Evolutionary conservation across 73 alveolate species (phyloP), one percentile per base, ranked within the genome.

Genomic region (Stentor coeruleus): DNA sequence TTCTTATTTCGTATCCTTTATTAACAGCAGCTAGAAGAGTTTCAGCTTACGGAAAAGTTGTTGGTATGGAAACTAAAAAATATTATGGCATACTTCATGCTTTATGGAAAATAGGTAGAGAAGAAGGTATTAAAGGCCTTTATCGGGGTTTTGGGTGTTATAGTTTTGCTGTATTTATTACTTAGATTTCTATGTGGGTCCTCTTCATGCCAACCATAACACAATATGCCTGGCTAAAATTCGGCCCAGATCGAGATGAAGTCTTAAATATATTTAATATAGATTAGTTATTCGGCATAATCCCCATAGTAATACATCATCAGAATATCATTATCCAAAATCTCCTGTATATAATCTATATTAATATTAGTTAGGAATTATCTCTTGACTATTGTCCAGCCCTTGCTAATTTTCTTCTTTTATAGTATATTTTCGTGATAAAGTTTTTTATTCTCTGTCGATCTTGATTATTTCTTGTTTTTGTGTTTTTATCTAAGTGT

Each of bases 101-200:
- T 31, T 20, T 66, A 31, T 33, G 36, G 36, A 20, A 66, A 20
- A 31, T 66, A 26, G 39, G 26, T 66, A 66, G 40, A 66, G n/a
- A 66, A 2, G 79, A 66, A 66, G 79, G 79, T 11, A 20, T 33
- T 66, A 40, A 33, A 28, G 39, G n/a, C 40, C 39, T 66, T 1
- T 66, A 28, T 1, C n/a, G 79, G 33, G 79, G 79, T 28, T 20
- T 20, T 40, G n/a, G n/a, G 2, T 66, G n/a, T 66, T 66, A 26
- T 33, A 26, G 36, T 15, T 20, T 66, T 66, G 79, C 79, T 2
- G 66, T 49, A 49, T 6, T 6, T 20, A 11, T 49, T 49, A 49
- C 20, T 11, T 49, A 49, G 66, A 66, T 33, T 66, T 20, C 79
- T 66, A 40, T 40, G n/a, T 66, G 79, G 79, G 39, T 66, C 79